Base-by-base conservation (phyloP, 2,329 filamentous ascomycete genomes). In the Ascochyta lentis region DNA sequence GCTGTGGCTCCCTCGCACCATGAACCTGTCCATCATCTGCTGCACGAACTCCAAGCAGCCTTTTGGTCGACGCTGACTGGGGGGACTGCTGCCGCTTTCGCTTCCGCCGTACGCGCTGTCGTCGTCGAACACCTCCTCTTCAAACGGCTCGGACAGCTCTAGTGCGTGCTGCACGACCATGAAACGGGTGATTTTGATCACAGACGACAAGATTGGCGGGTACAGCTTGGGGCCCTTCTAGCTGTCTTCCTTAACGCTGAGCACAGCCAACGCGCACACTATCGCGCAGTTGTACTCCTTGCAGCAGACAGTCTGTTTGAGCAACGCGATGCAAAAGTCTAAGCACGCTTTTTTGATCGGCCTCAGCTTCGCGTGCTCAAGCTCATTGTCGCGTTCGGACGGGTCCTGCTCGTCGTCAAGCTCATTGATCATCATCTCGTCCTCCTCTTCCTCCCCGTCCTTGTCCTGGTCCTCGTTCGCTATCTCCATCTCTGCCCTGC, bases 311-410 rank as follows among this genome's bases (percentile, higher is more conserved):
- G 13, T 31, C 42, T 65, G 40, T 40, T 65, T 44, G 22, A 66
- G 55, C 48, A 68, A 52, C 49, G 38, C 49, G 33, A 68, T 65
- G 46, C 48, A 67, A 64, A 67, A 66, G 33, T 45, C 19, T 43
- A 67, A 65, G 51, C 47, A 63, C 37, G 55, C 59, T 35, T 49
- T 46, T 26, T 26, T 26, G 3, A 19, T 19, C 2, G 2, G 19
- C 19, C 19, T 19, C 2, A 26, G 24, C 24, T 26, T 26, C 3
- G 24, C 3, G 24, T 26, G 24, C 24, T 26, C 3, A 26, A 3
- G 24, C 24, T 26, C 3, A 26, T 26, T 26, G 5, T 26, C 3
- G 8, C 8, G 8, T 26, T 26, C 3, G 3, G 24, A 26, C 3
- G 3, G 5, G 24, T 26, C 8, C 24, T 26, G 24, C 24, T 26